phyloP scores from a whole-genome alignment of 805 yeast species.

The Yamadazyma nakazawae region DNA sequence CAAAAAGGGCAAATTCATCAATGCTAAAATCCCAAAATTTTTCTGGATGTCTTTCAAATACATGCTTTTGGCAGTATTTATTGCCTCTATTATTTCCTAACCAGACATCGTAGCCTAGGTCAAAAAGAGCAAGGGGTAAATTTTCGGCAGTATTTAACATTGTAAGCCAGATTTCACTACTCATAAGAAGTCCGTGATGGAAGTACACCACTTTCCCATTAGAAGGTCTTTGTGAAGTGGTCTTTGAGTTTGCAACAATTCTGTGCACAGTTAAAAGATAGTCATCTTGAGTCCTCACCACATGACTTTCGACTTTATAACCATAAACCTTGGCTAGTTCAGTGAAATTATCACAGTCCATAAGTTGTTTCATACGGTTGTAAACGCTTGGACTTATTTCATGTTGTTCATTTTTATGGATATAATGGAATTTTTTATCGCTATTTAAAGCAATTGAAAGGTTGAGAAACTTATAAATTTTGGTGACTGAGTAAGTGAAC shows the following conservation, averaged over 20 bases:
- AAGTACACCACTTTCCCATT: slow-evolving; percentile 59
- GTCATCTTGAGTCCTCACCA: slow-evolving; percentile 74
- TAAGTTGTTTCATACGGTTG: slow-evolving; percentile 33
- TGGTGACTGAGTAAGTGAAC: slow-evolving; percentile 28
- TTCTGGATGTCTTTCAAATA: slow-evolving; percentile 28
- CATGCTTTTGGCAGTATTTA: slow-evolving; percentile 84
- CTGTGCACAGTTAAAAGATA: slow-evolving; percentile 76
- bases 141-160: slow-evolving; percentile 38
- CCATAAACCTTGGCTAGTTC: slow-evolving; percentile 70
- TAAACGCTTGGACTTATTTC: slow-evolving; percentile 19
- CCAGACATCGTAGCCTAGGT: slow-evolving; percentile 91
- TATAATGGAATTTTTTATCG: slow-evolving; percentile 22
- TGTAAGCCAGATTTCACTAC: slow-evolving; percentile 71
- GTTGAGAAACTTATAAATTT: slow-evolving; percentile 20
- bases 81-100: slow-evolving; percentile 62
- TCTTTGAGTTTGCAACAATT: slow-evolving; percentile 34
- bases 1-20: slow-evolving; percentile 89
- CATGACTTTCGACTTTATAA: slow-evolving; percentile 68
- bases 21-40: slow-evolving; percentile 87
- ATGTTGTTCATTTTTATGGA: slow-evolving; percentile 16
- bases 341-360: slow-evolving; percentile 52
- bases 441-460: slow-evolving; percentile 4
- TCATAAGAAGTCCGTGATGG: slow-evolving; percentile 91
- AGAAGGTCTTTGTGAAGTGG: slow-evolving; percentile 6
- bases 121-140: slow-evolving; percentile 73